phyloP scores from a whole-genome alignment of 2,329 filamentous ascomycete genomes.

The Tolypocladium inflatum region DNA sequence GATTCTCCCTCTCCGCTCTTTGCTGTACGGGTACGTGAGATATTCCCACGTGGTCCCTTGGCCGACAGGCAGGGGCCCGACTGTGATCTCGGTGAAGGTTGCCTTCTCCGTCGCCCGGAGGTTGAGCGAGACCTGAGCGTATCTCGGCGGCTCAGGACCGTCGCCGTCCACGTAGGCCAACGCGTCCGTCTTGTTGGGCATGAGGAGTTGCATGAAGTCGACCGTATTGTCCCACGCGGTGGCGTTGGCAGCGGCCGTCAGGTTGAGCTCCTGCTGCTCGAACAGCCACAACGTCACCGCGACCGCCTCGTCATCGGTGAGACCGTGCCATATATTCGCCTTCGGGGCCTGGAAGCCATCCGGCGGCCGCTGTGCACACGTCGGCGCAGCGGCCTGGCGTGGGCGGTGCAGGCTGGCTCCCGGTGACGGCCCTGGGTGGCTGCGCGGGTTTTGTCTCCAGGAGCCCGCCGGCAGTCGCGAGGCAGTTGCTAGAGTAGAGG shows the following conservation, averaged over 20 bases:
- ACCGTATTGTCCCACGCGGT: background rate
- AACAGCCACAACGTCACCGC: background rate
- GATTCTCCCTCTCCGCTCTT: background rate
- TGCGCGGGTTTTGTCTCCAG: too few relatives aligned
- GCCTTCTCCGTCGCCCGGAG: conserved; percentile 25
- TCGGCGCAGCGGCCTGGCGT: too few relatives aligned
- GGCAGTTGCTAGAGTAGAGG: too few relatives aligned
- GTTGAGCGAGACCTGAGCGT: conserved; percentile 33
- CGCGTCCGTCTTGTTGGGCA: conserved; percentile 40
- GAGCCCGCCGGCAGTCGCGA: too few relatives aligned
- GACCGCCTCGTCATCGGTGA: background rate
- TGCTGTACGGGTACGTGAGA: background rate
- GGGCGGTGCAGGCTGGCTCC: too few relatives aligned
- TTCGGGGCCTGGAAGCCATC: too few relatives aligned
- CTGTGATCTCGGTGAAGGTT: conserved; percentile 32
- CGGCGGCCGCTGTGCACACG: too few relatives aligned
- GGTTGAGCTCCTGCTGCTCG: background rate
- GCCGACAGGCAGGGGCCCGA: conserved; percentile 38
- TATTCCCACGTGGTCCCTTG: conserved; percentile 19
- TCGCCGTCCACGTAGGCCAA: conserved; percentile 32
- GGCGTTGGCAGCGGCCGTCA: background rate
- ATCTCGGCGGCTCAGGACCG: conserved; percentile 25
- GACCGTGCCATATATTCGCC: too few relatives aligned
- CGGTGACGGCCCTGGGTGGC: too few relatives aligned
- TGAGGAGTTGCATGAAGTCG: conserved; percentile 22